Conservation (phyloP, 768 basidiomycete species). For the Tephrocybe sp. region DNA sequence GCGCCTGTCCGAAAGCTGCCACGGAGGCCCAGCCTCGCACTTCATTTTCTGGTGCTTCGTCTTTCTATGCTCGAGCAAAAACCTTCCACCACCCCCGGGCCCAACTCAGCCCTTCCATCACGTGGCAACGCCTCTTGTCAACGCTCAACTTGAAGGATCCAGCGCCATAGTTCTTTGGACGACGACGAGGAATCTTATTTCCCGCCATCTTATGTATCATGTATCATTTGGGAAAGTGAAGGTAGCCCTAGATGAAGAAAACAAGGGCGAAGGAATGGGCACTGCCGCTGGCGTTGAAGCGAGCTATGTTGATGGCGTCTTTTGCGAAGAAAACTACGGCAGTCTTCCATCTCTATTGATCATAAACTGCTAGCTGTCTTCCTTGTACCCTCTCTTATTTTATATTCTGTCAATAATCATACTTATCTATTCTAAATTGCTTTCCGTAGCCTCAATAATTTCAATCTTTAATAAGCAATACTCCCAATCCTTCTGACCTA, state of each 20-base stretch:
- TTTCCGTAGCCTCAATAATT: no score
- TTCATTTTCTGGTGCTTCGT: slow-evolving; percentile 5
- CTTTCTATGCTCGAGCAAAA: slow-evolving; percentile 1
- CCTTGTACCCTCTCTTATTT: no score
- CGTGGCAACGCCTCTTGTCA: background rate
- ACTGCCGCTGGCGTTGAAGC: background rate
- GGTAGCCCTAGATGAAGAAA: background rate
- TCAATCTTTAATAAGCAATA: no score
- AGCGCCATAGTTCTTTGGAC: slow-evolving; percentile 1
- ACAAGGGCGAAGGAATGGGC: background rate
- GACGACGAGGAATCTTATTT: slow-evolving; percentile 6
- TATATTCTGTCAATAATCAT: no score
- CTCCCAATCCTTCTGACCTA: no score
- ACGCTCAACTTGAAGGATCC: no score
- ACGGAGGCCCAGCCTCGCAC: slow-evolving; percentile 1
- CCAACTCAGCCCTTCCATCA: background rate
- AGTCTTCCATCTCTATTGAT: background rate
- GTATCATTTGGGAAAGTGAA: slow-evolving; percentile 1
- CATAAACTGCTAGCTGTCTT: no score
- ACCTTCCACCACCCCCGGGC: background rate
- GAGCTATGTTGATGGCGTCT: background rate
- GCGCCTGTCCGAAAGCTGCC: slow-evolving; percentile 5
- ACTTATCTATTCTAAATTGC: no score
- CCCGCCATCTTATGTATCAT: slow-evolving; percentile 1
- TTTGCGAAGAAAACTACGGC: background rate